A percentile compares a stretch with the other conserved stretches of the same genome.
phyloP scores from a whole-genome alignment of 768 basidiomycete genomes.

The Kwoniella heveanensis region DNA sequence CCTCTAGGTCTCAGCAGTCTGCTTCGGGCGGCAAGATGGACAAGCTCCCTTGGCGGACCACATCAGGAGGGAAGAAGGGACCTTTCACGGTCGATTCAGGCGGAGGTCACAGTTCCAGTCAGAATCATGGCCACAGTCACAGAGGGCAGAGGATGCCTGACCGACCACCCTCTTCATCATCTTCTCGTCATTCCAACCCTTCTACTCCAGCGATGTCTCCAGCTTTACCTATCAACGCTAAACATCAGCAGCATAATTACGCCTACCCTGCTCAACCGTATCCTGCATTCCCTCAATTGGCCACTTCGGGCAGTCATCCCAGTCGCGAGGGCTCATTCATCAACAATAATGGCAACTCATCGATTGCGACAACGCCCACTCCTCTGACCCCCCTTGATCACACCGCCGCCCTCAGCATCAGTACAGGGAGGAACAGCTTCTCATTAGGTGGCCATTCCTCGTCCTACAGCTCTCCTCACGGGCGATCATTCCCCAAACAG shows the following conservation, averaged over 20 bases:
- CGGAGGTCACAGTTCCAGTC: constrained; percentile 28
- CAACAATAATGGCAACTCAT: constrained; percentile 25
- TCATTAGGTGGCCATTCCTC: constrained; percentile 19
- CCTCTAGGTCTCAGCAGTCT: neutral
- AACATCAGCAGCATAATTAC: constrained; percentile 1
- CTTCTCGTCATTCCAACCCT: constrained; percentile 32
- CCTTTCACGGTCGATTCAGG: constrained; percentile 54
- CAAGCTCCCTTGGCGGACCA: constrained; percentile 43
- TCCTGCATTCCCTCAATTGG: constrained; percentile 20
- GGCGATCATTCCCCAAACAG: constrained; percentile 1
- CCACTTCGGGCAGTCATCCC: constrained; percentile 6
- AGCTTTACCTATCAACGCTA: constrained; percentile 12
- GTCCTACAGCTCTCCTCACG: constrained; percentile 8
- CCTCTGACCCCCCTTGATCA: constrained; percentile 35
- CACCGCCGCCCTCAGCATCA: neutral
- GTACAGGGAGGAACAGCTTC: constrained; percentile 22
- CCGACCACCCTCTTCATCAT: constrained; percentile 27
- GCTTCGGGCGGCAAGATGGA: constrained; percentile 39
- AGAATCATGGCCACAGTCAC: constrained; percentile 5
- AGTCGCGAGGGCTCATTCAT: constrained; percentile 29
- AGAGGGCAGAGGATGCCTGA: constrained; percentile 16
- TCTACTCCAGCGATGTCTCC: constrained; percentile 38
- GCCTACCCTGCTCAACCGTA: constrained; percentile 30
- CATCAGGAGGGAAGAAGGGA: constrained; percentile 47
- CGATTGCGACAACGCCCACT: constrained; percentile 39